Conservation (phyloP, 1,139 yeast genomes). For the Pneumocystis oryctolagi region DNA sequence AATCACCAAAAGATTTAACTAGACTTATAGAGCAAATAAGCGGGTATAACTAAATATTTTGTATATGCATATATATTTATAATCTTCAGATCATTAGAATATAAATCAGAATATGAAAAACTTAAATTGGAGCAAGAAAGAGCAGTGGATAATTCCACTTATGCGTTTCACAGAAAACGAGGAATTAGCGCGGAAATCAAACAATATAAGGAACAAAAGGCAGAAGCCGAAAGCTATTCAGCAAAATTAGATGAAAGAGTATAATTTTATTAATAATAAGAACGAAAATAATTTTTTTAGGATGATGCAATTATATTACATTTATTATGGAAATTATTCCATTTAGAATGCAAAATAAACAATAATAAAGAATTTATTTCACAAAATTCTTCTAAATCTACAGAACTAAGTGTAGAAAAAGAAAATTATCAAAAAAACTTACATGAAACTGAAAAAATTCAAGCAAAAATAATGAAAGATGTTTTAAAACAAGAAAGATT, state of each 20-base stretch:
- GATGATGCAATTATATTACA: constrained; percentile 35
- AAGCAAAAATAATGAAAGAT: constrained; percentile 35
- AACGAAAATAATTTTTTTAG: constrained; percentile 14
- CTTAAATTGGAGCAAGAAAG: constrained; percentile 51
- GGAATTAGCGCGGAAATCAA: constrained; percentile 61
- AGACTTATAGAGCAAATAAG: constrained; percentile 55
- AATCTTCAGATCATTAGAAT: constrained; percentile 61
- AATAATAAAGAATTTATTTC: constrained; percentile 11
- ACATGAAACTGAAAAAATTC: constrained; percentile 22
- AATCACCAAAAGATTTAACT: constrained; percentile 63
- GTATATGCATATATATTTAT: neutral
- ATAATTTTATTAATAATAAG: neutral
- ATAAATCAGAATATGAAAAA: constrained; percentile 49
- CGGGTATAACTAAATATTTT: constrained; percentile 4
- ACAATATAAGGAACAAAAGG: constrained; percentile 63
- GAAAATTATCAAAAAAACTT: constrained; percentile 21
- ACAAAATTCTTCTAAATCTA: neutral
- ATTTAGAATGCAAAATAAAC: constrained; percentile 37
- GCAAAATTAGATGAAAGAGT: constrained; percentile 35
- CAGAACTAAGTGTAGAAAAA: neutral
- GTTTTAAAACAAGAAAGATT: constrained; percentile 31
- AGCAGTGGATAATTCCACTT: constrained; percentile 50
- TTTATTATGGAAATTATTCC: constrained; percentile 53
- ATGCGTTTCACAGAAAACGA: constrained; percentile 57
- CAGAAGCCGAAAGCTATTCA: constrained; percentile 58